Base-by-base conservation (phyloP, 371 early-diverging fungal species). In the Haplosporangium sp. region DNA sequence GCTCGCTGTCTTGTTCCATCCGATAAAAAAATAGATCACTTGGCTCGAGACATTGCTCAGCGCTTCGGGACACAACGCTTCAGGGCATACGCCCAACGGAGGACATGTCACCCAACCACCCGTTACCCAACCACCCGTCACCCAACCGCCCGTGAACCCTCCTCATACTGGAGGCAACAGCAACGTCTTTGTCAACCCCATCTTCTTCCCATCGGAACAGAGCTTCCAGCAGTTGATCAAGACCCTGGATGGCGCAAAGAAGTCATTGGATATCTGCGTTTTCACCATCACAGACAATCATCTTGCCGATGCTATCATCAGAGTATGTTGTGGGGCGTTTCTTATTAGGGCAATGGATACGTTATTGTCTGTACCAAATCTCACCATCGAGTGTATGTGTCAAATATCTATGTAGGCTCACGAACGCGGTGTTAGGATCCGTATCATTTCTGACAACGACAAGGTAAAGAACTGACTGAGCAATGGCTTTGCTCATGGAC, bases 251-350 rank as follows among this genome's bases (percentile, higher is more conserved):
- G 73, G 80, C 18, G 86, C 88, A 38, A 72, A 86, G 62, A 69
- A 80, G 64, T 77, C 89, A 0, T 62, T 89, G 45, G 81, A 84
- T 69, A 83, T 89, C 20, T 86, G 86, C 65, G 84, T 89, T 12
- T 89, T 83, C 68, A 87, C 87, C 42, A 69, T 89, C 65, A 89
- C 89, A 7, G 89, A 89, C 56, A 84, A 87, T 54, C 85, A 85
- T 6, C 84, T 87, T 5, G 87, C 89, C 36, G 74, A 79, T 46
- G 86, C 84, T 9, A 68, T 88, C 64, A 71, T 71, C 48, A 67
- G 73, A 40, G 75, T 68, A 65, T 29, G 29, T 29, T 29, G 4
- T 4, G 29, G 29, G 29, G 29, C 29, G 4, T 4, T 29, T 29
- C 46, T 11, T 18, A n/a, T 46, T n/a, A 29, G 29, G 29, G 4